phyloP scores from a whole-genome alignment of 2,329 filamentous ascomycete genomes.

The Colletotrichum orchidophilum region DNA sequence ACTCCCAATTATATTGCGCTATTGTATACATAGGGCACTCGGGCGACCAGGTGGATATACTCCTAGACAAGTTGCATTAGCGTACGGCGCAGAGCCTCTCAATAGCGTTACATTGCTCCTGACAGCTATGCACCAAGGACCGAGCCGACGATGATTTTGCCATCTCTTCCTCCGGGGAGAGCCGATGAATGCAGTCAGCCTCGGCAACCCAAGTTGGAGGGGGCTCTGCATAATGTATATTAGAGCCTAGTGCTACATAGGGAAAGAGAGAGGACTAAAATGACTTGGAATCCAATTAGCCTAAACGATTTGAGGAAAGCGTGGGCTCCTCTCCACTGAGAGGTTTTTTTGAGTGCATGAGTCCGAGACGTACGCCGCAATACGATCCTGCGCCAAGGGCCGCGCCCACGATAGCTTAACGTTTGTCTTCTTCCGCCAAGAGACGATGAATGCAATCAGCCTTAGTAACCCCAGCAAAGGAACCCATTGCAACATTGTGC shows the following conservation, averaged over 20 bases:
- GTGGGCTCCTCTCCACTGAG: background rate
- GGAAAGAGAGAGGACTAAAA: background rate
- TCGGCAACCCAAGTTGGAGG: background rate
- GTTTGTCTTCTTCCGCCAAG: background rate
- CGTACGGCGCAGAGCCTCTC: background rate
- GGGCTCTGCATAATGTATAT: background rate
- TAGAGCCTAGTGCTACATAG: background rate
- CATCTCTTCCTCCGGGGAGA: background rate
- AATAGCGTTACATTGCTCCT: background rate
- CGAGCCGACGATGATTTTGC: background rate
- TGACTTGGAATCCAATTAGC: background rate
- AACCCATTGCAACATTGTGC: constrained; percentile 7
- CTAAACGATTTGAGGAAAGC: background rate
- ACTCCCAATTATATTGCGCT: background rate
- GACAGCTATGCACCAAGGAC: background rate
- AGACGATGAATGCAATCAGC: background rate
- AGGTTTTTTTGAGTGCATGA: background rate
- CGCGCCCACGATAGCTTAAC: background rate
- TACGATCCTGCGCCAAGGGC: constrained; percentile 4
- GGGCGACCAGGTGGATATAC: background rate
- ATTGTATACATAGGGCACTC: background rate
- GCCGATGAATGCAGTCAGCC: background rate
- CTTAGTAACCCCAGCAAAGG: background rate
- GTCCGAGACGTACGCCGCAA: background rate
- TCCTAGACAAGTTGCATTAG: background rate